Evolutionary conservation across 2,329 filamentous ascomycete genomes (phyloP).

Genomic region (Fusarium brevicatenulatum): DNA sequence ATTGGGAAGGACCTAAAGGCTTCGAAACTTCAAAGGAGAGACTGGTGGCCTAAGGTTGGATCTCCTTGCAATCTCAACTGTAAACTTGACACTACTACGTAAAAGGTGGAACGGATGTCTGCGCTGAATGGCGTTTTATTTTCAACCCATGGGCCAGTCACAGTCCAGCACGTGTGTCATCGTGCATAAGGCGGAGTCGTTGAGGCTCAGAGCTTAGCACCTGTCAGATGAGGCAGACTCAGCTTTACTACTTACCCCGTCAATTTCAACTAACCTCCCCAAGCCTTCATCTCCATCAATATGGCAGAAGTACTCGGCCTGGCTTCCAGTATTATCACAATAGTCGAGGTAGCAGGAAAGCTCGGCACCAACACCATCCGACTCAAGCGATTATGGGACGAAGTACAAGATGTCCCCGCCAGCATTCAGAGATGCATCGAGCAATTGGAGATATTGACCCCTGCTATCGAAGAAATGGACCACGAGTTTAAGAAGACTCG

Average conservation of each 20-base stretch:
- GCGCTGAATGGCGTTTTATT: neutral
- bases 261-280: too few species aligned
- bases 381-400: slow-evolving; percentile 31
- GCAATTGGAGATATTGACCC: neutral
- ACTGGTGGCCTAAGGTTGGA: too few species aligned
- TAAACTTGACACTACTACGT: neutral
- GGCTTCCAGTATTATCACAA: slow-evolving; percentile 25
- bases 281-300: fast-evolving
- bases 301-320: slow-evolving; percentile 33
- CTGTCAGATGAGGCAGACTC: neutral
- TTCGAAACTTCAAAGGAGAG: too few species aligned
- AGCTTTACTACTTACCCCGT: neutral
- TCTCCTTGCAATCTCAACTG: neutral
- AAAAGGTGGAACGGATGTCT: neutral
- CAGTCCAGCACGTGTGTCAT: neutral
- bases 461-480: slow-evolving; percentile 4
- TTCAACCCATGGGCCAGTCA: neutral
- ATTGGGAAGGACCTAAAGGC: neutral
- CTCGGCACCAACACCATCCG: slow-evolving; percentile 6
- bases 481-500: slow-evolving; percentile 1
- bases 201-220: neutral
- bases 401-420: slow-evolving; percentile 15
- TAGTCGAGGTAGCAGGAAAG: slow-evolving; percentile 25
- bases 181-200: neutral
- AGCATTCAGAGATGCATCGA: slow-evolving; percentile 9